Evolutionary conservation across 805 yeast species (phyloP), one percentile per base, ranked within the genome.

Genomic region (Candida maris): DNA sequence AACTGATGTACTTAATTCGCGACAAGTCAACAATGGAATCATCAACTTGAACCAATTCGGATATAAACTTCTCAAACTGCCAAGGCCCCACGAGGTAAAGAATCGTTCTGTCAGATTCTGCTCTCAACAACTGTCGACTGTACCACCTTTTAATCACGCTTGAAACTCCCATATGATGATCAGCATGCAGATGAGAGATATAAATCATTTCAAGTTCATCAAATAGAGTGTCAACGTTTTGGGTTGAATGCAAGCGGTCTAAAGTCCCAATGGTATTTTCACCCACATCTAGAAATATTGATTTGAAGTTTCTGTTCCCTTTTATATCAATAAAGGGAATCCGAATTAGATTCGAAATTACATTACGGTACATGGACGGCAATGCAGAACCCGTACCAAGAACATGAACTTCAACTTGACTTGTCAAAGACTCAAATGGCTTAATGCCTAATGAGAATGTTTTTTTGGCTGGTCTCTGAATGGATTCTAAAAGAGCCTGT

Each of bases 121-220:
- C 67, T 10, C 62, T 56, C 21, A 59, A 54, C 39, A 73, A 67
- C 39, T 57, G 50, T 7, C 45, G 42, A n/a, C 51, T 39, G 31
- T 59, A 53, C 95, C 97, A 89, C 45, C 76, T 77, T 25, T 69
- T 67, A 19, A 93, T 67, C 3, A 93, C 58, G 4, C 86, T 73
- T 6, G 83, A 63, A 4, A 85, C 68, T 0, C 99, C 99, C 27
- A 93, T 64, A 59, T 91, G 97, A 57, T 93, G 99, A 57, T 93
- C 99, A 0, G 97, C 98, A 61, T 93, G 99, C 49, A 91, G 67
- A 66, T 93, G 99, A 48, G 95, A 83, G 36, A 93, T 64, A 51
- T 76, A 85, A 15, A 91, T 65, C 36, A 85, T 39, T 21, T 72
- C 64, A 39, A 89, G 61, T 49, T 89, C 94, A 27, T 61, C 46